phyloP scores from a whole-genome alignment of 805 yeast species.

The Teunomyces funiuensis region DNA sequence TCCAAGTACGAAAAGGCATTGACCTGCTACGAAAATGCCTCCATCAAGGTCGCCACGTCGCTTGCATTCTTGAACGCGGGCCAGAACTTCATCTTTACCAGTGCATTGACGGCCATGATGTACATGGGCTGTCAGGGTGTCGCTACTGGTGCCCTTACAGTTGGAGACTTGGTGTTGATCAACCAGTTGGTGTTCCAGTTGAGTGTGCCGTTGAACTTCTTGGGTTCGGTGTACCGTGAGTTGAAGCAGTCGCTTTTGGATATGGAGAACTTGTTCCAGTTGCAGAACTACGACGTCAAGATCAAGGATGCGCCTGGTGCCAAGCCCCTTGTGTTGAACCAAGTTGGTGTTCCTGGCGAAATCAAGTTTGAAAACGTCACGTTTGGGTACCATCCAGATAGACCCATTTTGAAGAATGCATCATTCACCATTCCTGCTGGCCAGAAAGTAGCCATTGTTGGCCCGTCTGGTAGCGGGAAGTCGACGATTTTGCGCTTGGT shows the following conservation, averaged over 20 bases:
- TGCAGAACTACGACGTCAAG: constrained; percentile 71
- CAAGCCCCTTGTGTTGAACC: constrained; percentile 50
- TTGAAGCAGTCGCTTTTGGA: constrained; percentile 88
- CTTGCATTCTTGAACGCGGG: constrained; percentile 77
- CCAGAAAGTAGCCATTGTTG: constrained; percentile 87
- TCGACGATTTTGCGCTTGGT: constrained; percentile 82
- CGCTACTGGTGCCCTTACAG: constrained; percentile 76
- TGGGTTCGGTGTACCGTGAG: constrained; percentile 95
- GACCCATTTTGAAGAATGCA: constrained; percentile 82
- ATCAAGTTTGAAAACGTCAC: constrained; percentile 87
- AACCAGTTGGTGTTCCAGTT: constrained; percentile 95
- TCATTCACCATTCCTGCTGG: constrained; percentile 89
- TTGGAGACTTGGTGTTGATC: constrained; percentile 92
- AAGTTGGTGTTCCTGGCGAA: constrained; percentile 57
- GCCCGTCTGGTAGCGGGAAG: constrained; percentile 95
- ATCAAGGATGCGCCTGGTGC: constrained; percentile 67
- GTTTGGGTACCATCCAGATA: constrained; percentile 86
- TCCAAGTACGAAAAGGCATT: constrained; percentile 77
- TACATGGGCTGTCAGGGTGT: constrained; percentile 96
- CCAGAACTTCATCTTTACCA: constrained; percentile 76
- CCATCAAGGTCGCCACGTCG: constrained; percentile 81
- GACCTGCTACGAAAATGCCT: constrained; percentile 67
- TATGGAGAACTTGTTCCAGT: constrained; percentile 90
- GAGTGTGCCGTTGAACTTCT: constrained; percentile 89
- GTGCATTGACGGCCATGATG: constrained; percentile 96